Percentiles rank a stretch among this genome's conserved stretches.
Conservation (phyloP, 352 stramenopile species). For the Halophytophthora polymorphica region DNA sequence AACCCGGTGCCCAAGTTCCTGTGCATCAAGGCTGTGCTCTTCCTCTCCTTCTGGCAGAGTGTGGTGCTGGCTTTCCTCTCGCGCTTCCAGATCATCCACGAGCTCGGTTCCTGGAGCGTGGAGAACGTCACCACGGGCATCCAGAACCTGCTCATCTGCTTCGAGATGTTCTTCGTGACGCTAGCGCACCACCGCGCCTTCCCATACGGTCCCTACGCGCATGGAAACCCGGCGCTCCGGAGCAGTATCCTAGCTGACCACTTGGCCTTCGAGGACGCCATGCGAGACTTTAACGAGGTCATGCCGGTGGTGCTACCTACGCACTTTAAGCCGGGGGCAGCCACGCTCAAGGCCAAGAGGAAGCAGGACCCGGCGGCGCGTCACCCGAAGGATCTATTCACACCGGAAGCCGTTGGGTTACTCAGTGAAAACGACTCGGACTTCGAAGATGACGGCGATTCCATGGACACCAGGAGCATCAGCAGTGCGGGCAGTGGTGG, state of each 20-base stretch:
- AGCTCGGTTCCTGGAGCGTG: constrained; percentile 90
- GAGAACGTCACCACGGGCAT: constrained; percentile 96
- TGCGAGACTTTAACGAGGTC: constrained; percentile 92
- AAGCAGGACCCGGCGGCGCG: constrained; percentile 19
- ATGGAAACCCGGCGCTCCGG: constrained; percentile 47
- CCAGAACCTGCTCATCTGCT: constrained; percentile 98
- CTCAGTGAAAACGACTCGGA: constrained; percentile 34
- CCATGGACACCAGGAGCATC: constrained; percentile 19
- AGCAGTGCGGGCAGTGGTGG: constrained; percentile 12
- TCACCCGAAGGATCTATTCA: constrained; percentile 39
- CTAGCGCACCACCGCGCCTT: constrained; percentile 97
- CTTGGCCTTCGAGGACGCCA: constrained; percentile 91
- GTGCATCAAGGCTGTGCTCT: constrained; percentile 98
- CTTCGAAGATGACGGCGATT: constrained; percentile 22
- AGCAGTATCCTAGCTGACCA: constrained; percentile 89
- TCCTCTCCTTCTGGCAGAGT: constrained; percentile 98
- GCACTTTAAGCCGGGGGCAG: constrained; percentile 69
- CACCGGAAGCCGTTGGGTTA: constrained; percentile 42
- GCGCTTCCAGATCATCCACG: constrained; percentile 86
- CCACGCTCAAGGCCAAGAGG: constrained; percentile 60
- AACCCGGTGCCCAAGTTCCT: constrained; percentile 98
- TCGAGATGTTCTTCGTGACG: constrained; percentile 98
- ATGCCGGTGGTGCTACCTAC: constrained; percentile 86
- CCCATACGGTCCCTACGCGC: constrained; percentile 82
- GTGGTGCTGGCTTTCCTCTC: constrained; percentile 90